A percentile compares a stretch with the other conserved stretches of the same genome.
These are phyloP conservation scores for Phialemonium atrogriseum DNA, from an alignment of 2,329 filamentous ascomycete species.

Conservation along the genomic window DNA sequence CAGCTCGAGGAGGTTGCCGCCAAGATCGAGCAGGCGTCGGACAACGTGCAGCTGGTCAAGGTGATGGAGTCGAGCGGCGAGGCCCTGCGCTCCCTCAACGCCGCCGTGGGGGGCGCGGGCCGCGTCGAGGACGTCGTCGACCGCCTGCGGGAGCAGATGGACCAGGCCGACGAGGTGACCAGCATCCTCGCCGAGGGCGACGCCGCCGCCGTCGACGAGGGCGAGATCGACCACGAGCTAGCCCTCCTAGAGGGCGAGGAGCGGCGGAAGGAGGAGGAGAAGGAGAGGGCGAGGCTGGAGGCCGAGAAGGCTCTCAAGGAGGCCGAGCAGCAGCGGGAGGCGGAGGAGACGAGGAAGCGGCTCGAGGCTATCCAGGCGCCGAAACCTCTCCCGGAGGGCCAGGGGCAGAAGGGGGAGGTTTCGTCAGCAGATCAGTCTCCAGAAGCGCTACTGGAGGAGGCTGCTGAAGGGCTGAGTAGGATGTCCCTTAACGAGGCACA, in stretches of 20 bases:
- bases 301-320: slow-evolving; percentile 10
- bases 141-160: slow-evolving; percentile 70
- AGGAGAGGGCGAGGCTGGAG: slow-evolving; percentile 31
- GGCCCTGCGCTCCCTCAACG: slow-evolving; percentile 66
- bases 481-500: slow-evolving; percentile 1
- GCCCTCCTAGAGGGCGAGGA: slow-evolving; percentile 62
- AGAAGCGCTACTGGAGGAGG: too few species aligned
- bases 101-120: slow-evolving; percentile 67
- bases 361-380: slow-evolving; percentile 40
- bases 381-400: slow-evolving; percentile 23
- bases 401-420: slow-evolving; percentile 25
- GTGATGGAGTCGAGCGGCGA: slow-evolving; percentile 73
- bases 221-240: slow-evolving; percentile 81
- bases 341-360: slow-evolving; percentile 36
- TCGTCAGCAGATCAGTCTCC: neutral
- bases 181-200: slow-evolving; percentile 61
- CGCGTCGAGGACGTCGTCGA: slow-evolving; percentile 70
- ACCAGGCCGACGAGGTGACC: slow-evolving; percentile 72
- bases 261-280: slow-evolving; percentile 39
- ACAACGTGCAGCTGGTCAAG: slow-evolving; percentile 74
- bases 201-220: slow-evolving; percentile 57
- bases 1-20: slow-evolving; percentile 78
- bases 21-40: slow-evolving; percentile 78
- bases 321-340: slow-evolving; percentile 31
- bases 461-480: slow-evolving; percentile 2